A percentile compares a stretch with the other conserved stretches of the same genome.
Conservation (phyloP, 108 stramenopile genomes). For the Cylindrotheca fusiformis region DNA sequence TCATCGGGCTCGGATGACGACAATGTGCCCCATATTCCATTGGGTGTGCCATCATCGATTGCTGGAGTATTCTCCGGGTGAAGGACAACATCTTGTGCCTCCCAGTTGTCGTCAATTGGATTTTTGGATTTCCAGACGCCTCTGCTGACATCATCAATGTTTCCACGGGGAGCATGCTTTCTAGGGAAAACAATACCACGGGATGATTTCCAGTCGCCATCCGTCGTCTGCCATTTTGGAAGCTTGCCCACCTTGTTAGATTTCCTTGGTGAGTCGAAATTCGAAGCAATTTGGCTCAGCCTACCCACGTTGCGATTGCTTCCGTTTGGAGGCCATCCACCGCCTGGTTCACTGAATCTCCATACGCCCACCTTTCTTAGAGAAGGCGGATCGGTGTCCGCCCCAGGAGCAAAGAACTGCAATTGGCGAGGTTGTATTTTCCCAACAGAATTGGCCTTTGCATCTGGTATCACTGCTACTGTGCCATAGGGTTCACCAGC, state of each 20-base stretch:
- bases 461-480: background rate
- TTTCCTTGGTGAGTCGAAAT: too few species aligned
- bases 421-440: background rate
- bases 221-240: background rate
- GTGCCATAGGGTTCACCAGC: background rate
- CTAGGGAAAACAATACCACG: background rate
- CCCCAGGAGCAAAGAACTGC: background rate
- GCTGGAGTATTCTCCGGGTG: background rate
- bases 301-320: too few species aligned
- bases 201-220: background rate
- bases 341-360: background rate
- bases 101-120: background rate
- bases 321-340: background rate
- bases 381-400: background rate
- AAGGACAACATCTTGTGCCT: background rate
- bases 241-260: background rate
- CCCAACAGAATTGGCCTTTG: background rate
- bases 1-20: slow-evolving; percentile 6
- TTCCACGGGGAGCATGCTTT: background rate
- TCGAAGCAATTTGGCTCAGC: too few species aligned
- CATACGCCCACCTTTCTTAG: background rate
- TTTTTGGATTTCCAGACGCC: background rate
- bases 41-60: slow-evolving; percentile 2
- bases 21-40: slow-evolving; percentile 14
- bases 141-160: background rate